These are phyloP conservation scores for Aspergillus kassunensis DNA, from an alignment of 495 filamentous ascomycete genomes.

Conservation along the genomic window DNA sequence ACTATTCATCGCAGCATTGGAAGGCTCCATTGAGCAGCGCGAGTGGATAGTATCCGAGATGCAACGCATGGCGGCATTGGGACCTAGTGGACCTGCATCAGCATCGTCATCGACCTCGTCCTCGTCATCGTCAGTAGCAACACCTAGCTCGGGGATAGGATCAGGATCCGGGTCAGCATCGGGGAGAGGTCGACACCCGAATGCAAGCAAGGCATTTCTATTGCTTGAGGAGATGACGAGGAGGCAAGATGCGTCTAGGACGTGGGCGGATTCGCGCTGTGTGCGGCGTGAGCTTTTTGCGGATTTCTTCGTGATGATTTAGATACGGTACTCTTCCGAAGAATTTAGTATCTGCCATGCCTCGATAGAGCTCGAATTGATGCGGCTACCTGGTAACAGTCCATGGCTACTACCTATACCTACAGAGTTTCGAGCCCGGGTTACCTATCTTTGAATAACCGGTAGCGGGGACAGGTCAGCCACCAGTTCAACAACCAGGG, in stretches of 20 bases:
- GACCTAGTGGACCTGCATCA: background rate
- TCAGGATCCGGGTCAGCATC: no score
- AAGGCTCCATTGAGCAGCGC: slow-evolving; percentile 33
- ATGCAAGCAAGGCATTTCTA: slow-evolving; percentile 29
- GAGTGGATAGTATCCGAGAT: slow-evolving; percentile 36
- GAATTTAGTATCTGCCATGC: background rate
- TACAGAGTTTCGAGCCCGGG: no score
- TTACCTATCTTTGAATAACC: no score
- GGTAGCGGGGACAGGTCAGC: no score
- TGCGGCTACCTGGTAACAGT: no score
- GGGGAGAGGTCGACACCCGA: slow-evolving; percentile 23
- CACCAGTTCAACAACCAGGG: no score
- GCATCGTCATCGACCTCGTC: no score
- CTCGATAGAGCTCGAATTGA: no score
- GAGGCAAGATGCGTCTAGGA: slow-evolving; percentile 36
- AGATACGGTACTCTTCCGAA: no score
- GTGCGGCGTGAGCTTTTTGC: slow-evolving; percentile 37
- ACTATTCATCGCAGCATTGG: slow-evolving; percentile 35
- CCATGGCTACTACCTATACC: no score
- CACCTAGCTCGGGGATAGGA: no score
- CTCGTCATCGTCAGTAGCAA: no score
- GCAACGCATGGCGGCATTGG: slow-evolving; percentile 27
- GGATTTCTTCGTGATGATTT: slow-evolving; percentile 38
- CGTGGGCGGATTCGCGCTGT: slow-evolving; percentile 38
- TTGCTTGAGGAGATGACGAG: slow-evolving; percentile 38